A percentile compares a stretch with the other conserved stretches of the same genome.
Evolutionary conservation across 2,329 filamentous ascomycete genomes (phyloP).

Genomic region (Corniculantispora saksenae): DNA sequence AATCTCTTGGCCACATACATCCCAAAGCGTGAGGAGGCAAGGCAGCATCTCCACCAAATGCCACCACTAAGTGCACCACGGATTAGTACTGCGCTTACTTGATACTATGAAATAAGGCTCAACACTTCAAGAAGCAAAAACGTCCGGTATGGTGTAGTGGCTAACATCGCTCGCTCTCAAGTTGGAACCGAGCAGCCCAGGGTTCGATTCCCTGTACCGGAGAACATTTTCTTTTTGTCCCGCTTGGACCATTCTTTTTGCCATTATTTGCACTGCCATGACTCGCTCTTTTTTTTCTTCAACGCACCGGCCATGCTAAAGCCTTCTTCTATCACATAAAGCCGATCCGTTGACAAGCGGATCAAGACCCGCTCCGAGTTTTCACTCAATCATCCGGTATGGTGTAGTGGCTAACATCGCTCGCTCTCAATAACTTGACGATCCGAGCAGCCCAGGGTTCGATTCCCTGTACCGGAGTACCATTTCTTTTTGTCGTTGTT

Average conservation of each 20-base stretch:
- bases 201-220: conserved; percentile 25
- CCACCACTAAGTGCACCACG: too few relatives aligned
- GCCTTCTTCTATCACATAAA: conserved; percentile 5
- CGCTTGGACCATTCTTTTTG: neutral
- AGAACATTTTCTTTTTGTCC: conserved; percentile 16
- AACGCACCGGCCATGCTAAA: neutral
- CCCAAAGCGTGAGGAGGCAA: too few relatives aligned
- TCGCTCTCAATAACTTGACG: conserved; percentile 33
- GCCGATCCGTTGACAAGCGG: neutral
- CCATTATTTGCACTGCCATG: neutral
- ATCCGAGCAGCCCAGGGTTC: conserved; percentile 24
- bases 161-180: conserved; percentile 40
- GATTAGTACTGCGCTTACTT: neutral
- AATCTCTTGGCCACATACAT: too few relatives aligned
- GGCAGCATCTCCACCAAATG: too few relatives aligned
- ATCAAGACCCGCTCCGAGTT: conserved; percentile 3
- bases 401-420: conserved; percentile 41
- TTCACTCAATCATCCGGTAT: conserved; percentile 30
- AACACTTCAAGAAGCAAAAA: neutral
- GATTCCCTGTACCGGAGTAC: conserved; percentile 24
- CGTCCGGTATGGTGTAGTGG: conserved; percentile 39
- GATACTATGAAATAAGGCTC: conserved; percentile 2
- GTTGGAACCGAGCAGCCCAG: conserved; percentile 22
- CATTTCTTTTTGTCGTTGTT: conserved; percentile 6
- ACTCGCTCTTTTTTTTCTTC: neutral